These are phyloP conservation scores for Cucumis hystrix DNA, from an alignment of 306 rosid species.

Conservation along the genomic window DNA sequence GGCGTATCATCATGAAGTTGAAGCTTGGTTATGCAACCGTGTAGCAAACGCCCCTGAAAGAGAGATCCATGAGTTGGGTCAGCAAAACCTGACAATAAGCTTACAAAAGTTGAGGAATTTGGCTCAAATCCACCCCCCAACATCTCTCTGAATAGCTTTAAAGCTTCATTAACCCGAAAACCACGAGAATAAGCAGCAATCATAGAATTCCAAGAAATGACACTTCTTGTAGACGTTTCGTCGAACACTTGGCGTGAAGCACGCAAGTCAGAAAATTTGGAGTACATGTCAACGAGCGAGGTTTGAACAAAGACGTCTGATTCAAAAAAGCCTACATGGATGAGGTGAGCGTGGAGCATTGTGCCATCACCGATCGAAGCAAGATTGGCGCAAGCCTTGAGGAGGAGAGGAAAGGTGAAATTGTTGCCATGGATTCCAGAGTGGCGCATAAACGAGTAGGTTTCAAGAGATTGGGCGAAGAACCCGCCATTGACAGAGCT, in stretches of 20 bases:
- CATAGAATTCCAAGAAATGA: slow-evolving; percentile 10
- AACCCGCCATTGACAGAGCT: slow-evolving; percentile 28
- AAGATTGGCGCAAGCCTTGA: slow-evolving; percentile 34
- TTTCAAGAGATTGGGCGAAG: slow-evolving; percentile 18
- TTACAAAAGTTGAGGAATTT: slow-evolving; percentile 2
- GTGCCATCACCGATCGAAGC: slow-evolving; percentile 22
- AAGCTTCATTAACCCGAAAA: neutral
- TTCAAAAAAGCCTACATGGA: slow-evolving; percentile 28
- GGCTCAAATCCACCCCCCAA: neutral
- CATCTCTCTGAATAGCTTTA: slow-evolving; percentile 5
- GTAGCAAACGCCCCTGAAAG: neutral
- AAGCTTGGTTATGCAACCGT: neutral
- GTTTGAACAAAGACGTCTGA: slow-evolving; percentile 32
- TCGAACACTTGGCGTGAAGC: slow-evolving; percentile 12
- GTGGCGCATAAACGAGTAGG: slow-evolving; percentile 29
- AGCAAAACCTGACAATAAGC: slow-evolving; percentile 4
- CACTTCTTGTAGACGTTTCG: slow-evolving; percentile 3
- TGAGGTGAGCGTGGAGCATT: slow-evolving; percentile 27
- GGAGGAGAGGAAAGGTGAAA: slow-evolving; percentile 19
- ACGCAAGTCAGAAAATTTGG: slow-evolving; percentile 20
- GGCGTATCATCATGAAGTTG: neutral
- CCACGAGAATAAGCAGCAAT: slow-evolving; percentile 8
- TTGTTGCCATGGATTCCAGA: slow-evolving; percentile 32
- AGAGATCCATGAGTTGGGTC: neutral
- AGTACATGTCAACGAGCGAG: slow-evolving; percentile 29